Percentiles rank a stretch among this genome's conserved stretches.
phyloP scores from a whole-genome alignment of 1,139 yeast species.

The Taphrina pruni region DNA sequence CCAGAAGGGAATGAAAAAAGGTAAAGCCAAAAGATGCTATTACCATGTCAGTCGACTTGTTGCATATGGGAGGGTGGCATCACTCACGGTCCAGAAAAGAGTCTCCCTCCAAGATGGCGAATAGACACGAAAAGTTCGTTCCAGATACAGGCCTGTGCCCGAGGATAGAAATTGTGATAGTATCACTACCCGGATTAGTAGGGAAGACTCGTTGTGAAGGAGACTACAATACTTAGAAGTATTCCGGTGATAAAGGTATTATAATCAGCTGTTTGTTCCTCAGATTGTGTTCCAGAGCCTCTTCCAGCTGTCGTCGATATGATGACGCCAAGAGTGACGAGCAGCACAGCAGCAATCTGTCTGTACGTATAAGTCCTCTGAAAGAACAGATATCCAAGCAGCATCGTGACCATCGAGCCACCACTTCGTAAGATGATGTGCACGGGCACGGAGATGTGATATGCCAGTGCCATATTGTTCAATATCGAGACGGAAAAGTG shows the following conservation, averaged over 20 bases:
- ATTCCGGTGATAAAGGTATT: slow-evolving; percentile 19
- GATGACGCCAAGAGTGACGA: slow-evolving; percentile 65
- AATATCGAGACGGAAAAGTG: slow-evolving; percentile 62
- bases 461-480: slow-evolving; percentile 66
- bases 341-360: slow-evolving; percentile 60
- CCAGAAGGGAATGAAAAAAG: slow-evolving; percentile 58
- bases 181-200: slow-evolving; percentile 54
- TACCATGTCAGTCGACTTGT: background rate
- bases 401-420: slow-evolving; percentile 67
- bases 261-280: background rate
- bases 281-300: background rate
- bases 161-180: slow-evolving; percentile 62
- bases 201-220: background rate
- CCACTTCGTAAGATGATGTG: slow-evolving; percentile 73
- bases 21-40: slow-evolving; percentile 62
- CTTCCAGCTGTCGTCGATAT: slow-evolving; percentile 56
- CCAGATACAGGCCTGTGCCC: slow-evolving; percentile 63
- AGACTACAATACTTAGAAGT: slow-evolving; percentile 36
- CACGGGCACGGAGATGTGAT: slow-evolving; percentile 66
- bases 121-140: slow-evolving; percentile 58
- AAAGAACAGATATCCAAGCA: slow-evolving; percentile 58
- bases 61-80: too few relatives aligned
- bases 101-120: slow-evolving; percentile 71
- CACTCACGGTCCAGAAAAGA: slow-evolving; percentile 58
- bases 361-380: slow-evolving; percentile 57